A percentile compares a stretch with the other conserved stretches of the same genome.
Conservation (phyloP, 441 rosid species). For the Codiaeum variegatum region DNA sequence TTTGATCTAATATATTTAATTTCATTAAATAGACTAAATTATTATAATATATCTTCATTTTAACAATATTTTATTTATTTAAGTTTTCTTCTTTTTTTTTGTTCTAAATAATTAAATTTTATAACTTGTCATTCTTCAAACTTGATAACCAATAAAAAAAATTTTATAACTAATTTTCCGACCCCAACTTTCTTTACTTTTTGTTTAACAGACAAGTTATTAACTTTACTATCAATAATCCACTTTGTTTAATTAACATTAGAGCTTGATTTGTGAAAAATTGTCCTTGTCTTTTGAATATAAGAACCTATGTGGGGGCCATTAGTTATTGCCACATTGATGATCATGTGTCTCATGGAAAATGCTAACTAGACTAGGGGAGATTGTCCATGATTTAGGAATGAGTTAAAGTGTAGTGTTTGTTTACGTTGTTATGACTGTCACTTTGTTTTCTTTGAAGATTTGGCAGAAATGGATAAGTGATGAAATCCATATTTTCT, state of each 20-base stretch:
- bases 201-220: background rate
- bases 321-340: constrained; percentile 11
- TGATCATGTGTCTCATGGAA: constrained; percentile 10
- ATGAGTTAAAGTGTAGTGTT: background rate
- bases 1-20: too few relatives aligned
- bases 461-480: background rate
- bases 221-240: background rate
- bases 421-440: constrained; percentile 7
- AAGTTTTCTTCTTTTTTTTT: too few relatives aligned
- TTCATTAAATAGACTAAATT: too few relatives aligned
- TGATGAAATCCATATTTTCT: constrained; percentile 2
- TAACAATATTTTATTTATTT: too few relatives aligned
- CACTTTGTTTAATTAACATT: constrained; percentile 6
- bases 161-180: too few relatives aligned
- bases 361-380: constrained; percentile 14
- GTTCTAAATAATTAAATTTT: too few relatives aligned
- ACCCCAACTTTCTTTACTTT: background rate
- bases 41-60: too few relatives aligned
- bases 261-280: background rate
- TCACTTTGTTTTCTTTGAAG: background rate
- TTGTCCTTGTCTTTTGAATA: constrained; percentile 11
- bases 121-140: too few relatives aligned
- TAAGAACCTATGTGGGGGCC: constrained; percentile 1
- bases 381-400: constrained; percentile 22
- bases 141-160: too few relatives aligned